A percentile compares a stretch with the other conserved stretches of the same genome.
Conservation (phyloP, 495 filamentous ascomycete species). For the Parmelia sp. region DNA sequence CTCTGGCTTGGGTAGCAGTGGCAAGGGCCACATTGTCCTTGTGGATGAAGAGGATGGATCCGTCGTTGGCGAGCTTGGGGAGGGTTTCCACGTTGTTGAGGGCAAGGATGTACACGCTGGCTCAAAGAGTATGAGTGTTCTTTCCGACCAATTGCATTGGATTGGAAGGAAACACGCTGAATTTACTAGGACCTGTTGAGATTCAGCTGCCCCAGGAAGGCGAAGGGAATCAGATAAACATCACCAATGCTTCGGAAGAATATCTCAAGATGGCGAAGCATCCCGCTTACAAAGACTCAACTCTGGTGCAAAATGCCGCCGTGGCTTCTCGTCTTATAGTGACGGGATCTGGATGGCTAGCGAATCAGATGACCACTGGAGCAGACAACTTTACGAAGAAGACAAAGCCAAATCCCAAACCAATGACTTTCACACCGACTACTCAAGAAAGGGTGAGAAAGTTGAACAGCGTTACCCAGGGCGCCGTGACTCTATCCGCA, state of each 20-base stretch:
- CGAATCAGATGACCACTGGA: constrained; percentile 65
- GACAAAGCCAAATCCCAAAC: constrained; percentile 65
- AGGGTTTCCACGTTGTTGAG: constrained; percentile 75
- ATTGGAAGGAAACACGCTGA: constrained; percentile 6
- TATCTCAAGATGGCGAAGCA: constrained; percentile 75
- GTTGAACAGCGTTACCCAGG: constrained; percentile 70
- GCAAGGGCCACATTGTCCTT: constrained; percentile 75
- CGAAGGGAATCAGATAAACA: constrained; percentile 58
- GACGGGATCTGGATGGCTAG: constrained; percentile 69
- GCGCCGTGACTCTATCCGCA: constrained; percentile 70
- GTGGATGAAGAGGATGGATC: constrained; percentile 93
- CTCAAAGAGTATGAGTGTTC: constrained; percentile 66
- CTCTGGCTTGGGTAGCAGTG: constrained; percentile 43
- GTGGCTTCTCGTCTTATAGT: constrained; percentile 90
- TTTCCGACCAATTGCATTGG: too few species aligned
- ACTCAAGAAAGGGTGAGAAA: constrained; percentile 81
- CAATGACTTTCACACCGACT: constrained; percentile 78
- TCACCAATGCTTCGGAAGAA: constrained; percentile 72
- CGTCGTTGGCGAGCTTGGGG: constrained; percentile 83
- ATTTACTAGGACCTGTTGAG: constrained; percentile 71
- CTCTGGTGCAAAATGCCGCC: constrained; percentile 82
- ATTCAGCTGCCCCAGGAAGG: constrained; percentile 75
- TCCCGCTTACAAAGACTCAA: constrained; percentile 80
- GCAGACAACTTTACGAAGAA: constrained; percentile 77
- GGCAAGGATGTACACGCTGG: constrained; percentile 65